A percentile compares a stretch with the other conserved stretches of the same genome.
Conservation (phyloP, 352 stramenopile species). For the Globisporangium mamillatum region DNA sequence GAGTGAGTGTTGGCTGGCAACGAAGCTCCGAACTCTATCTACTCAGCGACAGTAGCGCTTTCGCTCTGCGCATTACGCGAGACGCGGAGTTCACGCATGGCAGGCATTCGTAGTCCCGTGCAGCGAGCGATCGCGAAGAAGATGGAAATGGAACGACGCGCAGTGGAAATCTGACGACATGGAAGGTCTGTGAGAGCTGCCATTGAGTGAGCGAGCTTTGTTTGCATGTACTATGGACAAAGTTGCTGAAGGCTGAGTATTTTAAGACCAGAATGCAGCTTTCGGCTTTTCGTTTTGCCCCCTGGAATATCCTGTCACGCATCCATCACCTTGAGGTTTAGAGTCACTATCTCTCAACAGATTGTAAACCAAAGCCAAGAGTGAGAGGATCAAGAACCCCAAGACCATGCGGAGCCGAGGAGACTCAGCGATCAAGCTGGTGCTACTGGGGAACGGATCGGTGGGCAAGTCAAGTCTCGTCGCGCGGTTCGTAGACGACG, state of each 20-base stretch:
- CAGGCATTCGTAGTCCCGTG: neutral
- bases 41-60: neutral
- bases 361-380: neutral
- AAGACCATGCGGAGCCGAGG: conserved; percentile 23
- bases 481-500: conserved; percentile 75
- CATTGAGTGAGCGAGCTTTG: neutral
- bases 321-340: neutral
- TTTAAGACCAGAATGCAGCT: conserved; percentile 6
- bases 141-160: neutral
- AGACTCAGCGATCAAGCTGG: conserved; percentile 75
- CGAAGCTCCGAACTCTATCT: neutral
- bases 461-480: conserved; percentile 88
- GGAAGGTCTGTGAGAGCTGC: neutral
- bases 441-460: conserved; percentile 82
- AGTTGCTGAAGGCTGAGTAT: neutral
- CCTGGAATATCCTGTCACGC: neutral
- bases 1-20: neutral
- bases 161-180: neutral
- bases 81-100: neutral
- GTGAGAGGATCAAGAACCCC: neutral
- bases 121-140: neutral
- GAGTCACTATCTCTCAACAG: neutral
- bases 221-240: neutral
- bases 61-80: neutral
- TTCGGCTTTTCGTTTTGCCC: conserved; percentile 1